phyloP scores from a whole-genome alignment of 2,329 filamentous ascomycete genomes.

The Cercospora zeina region DNA sequence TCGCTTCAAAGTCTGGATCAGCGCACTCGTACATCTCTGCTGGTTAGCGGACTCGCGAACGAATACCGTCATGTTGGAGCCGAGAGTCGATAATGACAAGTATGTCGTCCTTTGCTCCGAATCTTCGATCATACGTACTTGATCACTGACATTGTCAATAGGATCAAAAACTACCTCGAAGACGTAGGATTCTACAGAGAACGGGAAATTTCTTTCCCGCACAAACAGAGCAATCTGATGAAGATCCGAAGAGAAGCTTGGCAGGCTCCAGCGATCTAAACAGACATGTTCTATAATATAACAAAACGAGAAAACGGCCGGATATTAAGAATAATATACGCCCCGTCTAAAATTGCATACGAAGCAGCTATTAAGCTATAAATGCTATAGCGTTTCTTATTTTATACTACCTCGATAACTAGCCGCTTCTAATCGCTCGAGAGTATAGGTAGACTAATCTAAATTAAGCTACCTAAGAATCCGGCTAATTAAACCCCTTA shows the following conservation, averaged over 20 bases:
- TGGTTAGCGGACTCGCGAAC: constrained; percentile 77
- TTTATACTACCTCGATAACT: too few relatives aligned
- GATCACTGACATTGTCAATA: constrained; percentile 41
- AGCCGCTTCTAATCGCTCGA: too few relatives aligned
- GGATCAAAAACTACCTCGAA: constrained; percentile 70
- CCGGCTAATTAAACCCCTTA: too few relatives aligned
- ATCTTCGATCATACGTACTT: neutral
- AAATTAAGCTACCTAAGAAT: too few relatives aligned
- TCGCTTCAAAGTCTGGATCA: constrained; percentile 76
- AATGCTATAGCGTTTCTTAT: too few relatives aligned
- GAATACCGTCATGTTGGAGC: constrained; percentile 80
- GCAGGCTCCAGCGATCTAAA: constrained; percentile 59
- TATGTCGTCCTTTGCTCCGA: constrained; percentile 44
- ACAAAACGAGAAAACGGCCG: constrained; percentile 6
- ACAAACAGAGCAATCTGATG: constrained; percentile 89
- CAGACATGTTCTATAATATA: neutral
- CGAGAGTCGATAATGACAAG: constrained; percentile 87
- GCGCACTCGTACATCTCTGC: constrained; percentile 82
- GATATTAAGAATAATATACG: neutral
- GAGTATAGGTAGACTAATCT: too few relatives aligned
- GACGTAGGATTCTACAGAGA: constrained; percentile 80
- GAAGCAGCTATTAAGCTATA: neutral
- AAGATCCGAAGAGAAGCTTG: constrained; percentile 77
- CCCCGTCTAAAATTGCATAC: neutral
- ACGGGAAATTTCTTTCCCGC: constrained; percentile 80